Conservation (phyloP, 306 rosid species). For the Dalbergia cultrata region DNA sequence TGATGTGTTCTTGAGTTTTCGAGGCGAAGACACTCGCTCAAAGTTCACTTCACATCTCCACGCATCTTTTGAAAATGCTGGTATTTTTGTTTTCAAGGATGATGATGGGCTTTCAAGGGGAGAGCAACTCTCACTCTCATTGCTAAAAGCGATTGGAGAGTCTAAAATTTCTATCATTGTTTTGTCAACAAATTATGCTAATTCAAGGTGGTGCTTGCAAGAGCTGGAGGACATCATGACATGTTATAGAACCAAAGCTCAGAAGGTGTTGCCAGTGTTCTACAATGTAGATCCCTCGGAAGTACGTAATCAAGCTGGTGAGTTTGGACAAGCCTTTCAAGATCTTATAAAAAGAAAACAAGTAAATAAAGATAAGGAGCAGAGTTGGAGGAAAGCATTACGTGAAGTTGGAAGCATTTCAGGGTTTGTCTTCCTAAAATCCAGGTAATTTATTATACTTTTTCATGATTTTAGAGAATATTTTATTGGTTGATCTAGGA, state of each 20-base stretch:
- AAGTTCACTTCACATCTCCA: neutral
- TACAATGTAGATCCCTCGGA: neutral
- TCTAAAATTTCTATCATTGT: constrained; percentile 9
- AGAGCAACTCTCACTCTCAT: neutral
- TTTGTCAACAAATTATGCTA: neutral
- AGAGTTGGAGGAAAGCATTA: neutral
- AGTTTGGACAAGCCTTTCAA: neutral
- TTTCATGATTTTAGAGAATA: neutral
- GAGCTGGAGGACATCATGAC: constrained; percentile 9
- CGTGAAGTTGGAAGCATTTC: neutral
- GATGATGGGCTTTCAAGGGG: neutral
- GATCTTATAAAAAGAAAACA: neutral
- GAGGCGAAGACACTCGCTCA: neutral
- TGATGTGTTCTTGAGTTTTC: constrained; percentile 38
- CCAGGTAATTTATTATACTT: neutral
- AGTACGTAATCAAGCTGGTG: neutral
- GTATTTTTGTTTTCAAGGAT: constrained; percentile 19
- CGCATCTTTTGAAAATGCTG: constrained; percentile 19
- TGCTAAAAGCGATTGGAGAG: neutral
- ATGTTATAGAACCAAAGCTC: neutral
- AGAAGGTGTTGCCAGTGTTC: constrained; percentile 30
- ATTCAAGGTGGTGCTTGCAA: too few relatives aligned
- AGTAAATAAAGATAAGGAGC: neutral
- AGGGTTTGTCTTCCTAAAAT: neutral
- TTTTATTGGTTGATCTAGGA: too few relatives aligned